These are phyloP conservation scores for Spergularia azorica DNA, from an alignment of 179 eudicot species.

Conservation along the genomic window DNA sequence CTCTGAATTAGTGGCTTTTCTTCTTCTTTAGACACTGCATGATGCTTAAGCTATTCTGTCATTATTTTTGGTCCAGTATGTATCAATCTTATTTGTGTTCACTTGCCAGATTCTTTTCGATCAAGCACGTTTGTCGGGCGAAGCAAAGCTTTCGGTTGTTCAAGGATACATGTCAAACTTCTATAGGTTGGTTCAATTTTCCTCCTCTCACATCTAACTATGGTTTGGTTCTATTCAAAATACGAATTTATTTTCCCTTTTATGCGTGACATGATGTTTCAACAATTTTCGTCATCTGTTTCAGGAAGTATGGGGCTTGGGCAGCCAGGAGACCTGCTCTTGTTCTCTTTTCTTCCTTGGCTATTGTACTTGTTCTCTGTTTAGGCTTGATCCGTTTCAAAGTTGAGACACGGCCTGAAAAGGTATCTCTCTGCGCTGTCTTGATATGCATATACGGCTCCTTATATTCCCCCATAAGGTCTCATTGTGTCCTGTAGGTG, in stretches of 20 bases:
- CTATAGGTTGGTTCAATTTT: slow-evolving; percentile 57
- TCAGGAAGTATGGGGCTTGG: slow-evolving; percentile 94
- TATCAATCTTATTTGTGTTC: slow-evolving; percentile 10
- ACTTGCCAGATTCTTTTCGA: slow-evolving; percentile 66
- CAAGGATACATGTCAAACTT: slow-evolving; percentile 89
- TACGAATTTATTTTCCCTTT: background rate
- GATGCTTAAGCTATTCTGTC: slow-evolving; percentile 5
- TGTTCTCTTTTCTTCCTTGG: slow-evolving; percentile 73
- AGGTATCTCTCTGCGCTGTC: slow-evolving; percentile 52
- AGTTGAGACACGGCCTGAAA: slow-evolving; percentile 98
- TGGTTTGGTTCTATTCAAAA: background rate
- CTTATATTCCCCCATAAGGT: too few relatives aligned
- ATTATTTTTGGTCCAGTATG: slow-evolving; percentile 4
- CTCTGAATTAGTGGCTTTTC: background rate
- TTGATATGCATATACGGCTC: background rate
- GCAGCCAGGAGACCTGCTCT: slow-evolving; percentile 85
- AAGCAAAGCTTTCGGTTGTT: slow-evolving; percentile 84
- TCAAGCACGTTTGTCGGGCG: slow-evolving; percentile 57
- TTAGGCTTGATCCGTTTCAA: slow-evolving; percentile 81
- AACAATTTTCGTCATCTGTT: slow-evolving; percentile 14
- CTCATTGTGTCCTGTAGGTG: slow-evolving; percentile 5
- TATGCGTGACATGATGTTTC: slow-evolving; percentile 5
- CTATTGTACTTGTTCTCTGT: slow-evolving; percentile 67
- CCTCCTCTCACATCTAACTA: slow-evolving; percentile 16
- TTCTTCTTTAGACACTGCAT: background rate